Evolutionary conservation across 1,284 basidiomycete species (phyloP), one percentile per base, ranked within the genome.

Genomic region (Malassezia nana): DNA sequence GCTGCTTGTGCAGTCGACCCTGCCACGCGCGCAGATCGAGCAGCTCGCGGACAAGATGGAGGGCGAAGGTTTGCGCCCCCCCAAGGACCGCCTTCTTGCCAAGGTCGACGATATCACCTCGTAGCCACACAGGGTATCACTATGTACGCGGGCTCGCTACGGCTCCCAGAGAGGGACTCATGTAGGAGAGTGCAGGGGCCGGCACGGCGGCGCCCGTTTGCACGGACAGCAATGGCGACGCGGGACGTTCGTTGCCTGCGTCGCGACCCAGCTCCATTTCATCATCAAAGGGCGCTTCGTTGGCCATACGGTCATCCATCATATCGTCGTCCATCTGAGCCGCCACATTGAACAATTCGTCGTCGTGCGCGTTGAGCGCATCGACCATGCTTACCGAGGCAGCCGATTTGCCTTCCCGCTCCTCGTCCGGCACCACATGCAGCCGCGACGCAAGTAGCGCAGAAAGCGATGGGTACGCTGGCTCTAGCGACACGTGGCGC

Each of bases 21-120:
- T 69, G 50, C 55, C 62, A 20, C 61, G 63, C 45, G 65, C 62
- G 22, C 64, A 62, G 60, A 66, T 73, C 47, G 67, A 68, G 52
- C 44, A 62, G 56, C 53, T 73, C 41, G 67, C 64, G 28, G 60
- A 63, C 28, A 63, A 59, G 51, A 70, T 73, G 31, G 64, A 60
- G 52, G 69, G 69, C 51, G 69, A 73, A 40, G 70, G 69, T 42
- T 49, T 72, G 49, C 65, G 62, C 54, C 60, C 67, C 18, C 70
- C 69, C 51, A 72, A 66, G 59, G 63, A 69, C 54, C 64, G 66
- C 54, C 56, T 73, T 44, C 60, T 71, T 55, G 66, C 66, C 58
- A 72, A 71, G 64, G 66, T 72, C 48, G 61, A 56, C 24, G 58
- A 60, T 8, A 7, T 49, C 9, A 35, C 16, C 29, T 16, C 43